Evolutionary conservation across 345 rosid genomes (phyloP).

Genomic region (Salix suchowensis): DNA sequence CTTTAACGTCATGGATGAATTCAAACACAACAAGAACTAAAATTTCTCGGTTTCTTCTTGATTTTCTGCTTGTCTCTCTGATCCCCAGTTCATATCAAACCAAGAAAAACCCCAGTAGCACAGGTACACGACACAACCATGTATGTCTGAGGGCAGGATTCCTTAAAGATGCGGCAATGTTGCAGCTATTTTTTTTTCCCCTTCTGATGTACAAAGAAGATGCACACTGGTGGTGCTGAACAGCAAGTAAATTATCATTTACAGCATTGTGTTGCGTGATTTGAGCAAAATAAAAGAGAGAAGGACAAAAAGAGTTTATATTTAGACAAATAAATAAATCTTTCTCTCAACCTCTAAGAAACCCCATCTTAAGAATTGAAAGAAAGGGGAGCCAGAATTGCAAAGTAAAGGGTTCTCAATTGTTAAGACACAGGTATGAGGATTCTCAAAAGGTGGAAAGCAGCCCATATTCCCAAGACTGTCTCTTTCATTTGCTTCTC

Average conservation of each 20-base stretch:
- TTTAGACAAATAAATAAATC: constrained; percentile 12
- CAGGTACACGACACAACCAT: constrained; percentile 11
- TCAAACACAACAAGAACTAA: constrained; percentile 11
- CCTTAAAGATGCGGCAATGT: constrained; percentile 13
- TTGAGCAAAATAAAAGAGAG: constrained; percentile 14
- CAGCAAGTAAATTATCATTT: constrained; percentile 27
- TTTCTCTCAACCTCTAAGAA: neutral
- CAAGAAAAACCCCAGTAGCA: constrained; percentile 28
- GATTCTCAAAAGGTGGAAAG: constrained; percentile 74
- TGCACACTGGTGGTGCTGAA: constrained; percentile 20
- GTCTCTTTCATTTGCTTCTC: constrained; percentile 5
- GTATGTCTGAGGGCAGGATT: constrained; percentile 1
- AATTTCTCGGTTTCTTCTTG: constrained; percentile 15
- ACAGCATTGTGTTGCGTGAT: constrained; percentile 49
- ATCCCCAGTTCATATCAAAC: constrained; percentile 52
- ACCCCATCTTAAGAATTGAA: constrained; percentile 11
- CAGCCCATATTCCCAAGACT: constrained; percentile 61
- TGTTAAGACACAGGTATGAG: constrained; percentile 48
- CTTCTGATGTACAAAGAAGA: constrained; percentile 15
- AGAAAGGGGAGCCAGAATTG: constrained; percentile 22
- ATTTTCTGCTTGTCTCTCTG: constrained; percentile 22
- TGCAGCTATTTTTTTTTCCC: constrained; percentile 12
- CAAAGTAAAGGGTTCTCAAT: constrained; percentile 18
- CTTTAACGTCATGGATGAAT: constrained; percentile 52
- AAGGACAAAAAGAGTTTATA: neutral